Evolutionary conservation across 202 grass and related monocot species (phyloP).

Genomic region (Elaeis oleifera): DNA sequence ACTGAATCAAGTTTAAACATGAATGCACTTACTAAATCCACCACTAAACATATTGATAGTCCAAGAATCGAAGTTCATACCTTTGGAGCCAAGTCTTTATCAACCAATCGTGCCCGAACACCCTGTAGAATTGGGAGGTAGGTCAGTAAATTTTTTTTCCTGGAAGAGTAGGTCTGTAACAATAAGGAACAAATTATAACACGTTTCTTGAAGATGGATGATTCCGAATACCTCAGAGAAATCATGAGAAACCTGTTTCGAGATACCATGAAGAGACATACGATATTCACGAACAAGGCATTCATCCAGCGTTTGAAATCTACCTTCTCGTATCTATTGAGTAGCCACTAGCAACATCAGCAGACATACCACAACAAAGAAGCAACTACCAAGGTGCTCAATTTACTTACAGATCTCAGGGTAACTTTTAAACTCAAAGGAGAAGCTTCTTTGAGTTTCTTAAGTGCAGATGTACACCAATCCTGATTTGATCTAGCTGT

Average conservation of each 20-base stretch:
- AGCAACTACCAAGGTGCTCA: slow-evolving; percentile 8
- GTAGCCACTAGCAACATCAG: slow-evolving; percentile 24
- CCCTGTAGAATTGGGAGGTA: slow-evolving; percentile 36
- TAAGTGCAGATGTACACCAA: slow-evolving; percentile 84
- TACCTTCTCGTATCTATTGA: slow-evolving; percentile 80
- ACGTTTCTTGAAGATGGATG: not conserved
- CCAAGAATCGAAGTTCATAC: slow-evolving; percentile 30
- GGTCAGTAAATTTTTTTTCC: not conserved
- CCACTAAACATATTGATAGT: not conserved
- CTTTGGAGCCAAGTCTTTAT: slow-evolving; percentile 75
- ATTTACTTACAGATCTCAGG: slow-evolving; percentile 61
- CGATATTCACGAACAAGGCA: slow-evolving; percentile 96
- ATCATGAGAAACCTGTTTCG: slow-evolving; percentile 63
- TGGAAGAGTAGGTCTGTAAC: too few species aligned
- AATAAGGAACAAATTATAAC: not conserved
- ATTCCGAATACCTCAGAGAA: slow-evolving; percentile 63
- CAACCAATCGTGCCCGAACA: slow-evolving; percentile 73
- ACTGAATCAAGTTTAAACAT: slow-evolving; percentile 40
- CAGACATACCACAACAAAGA: not conserved
- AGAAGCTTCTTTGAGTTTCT: slow-evolving; percentile 85
- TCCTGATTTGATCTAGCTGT: slow-evolving; percentile 66
- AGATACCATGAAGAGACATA: slow-evolving; percentile 72
- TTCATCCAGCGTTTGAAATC: slow-evolving; percentile 93
- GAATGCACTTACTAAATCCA: not conserved
- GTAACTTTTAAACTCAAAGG: slow-evolving; percentile 85